Conservation (phyloP, 352 stramenopile genomes). For the Phytophthora cajani region DNA sequence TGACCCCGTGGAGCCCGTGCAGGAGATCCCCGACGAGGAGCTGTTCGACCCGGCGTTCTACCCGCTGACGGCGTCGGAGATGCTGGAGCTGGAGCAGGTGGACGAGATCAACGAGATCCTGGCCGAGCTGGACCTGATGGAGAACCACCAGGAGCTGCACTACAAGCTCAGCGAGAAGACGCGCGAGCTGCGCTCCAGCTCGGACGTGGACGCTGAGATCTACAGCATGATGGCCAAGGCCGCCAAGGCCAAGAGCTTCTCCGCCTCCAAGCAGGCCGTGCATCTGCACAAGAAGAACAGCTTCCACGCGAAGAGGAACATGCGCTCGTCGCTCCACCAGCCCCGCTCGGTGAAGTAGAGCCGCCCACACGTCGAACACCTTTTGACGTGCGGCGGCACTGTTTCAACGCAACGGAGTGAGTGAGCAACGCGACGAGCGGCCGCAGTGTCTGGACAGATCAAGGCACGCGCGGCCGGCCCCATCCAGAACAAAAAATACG, state of each 20-base stretch:
- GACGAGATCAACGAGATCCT: slow-evolving; percentile 84
- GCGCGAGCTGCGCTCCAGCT: slow-evolving; percentile 58
- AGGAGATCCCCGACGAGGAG: slow-evolving; percentile 79
- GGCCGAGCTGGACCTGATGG: slow-evolving; percentile 80
- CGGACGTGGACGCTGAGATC: slow-evolving; percentile 66
- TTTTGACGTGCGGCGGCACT: slow-evolving; percentile 38
- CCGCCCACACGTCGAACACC: slow-evolving; percentile 16
- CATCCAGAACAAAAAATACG: slow-evolving; percentile 24
- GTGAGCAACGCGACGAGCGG: slow-evolving; percentile 27
- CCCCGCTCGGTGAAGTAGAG: slow-evolving; percentile 74
- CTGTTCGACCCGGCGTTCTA: slow-evolving; percentile 76
- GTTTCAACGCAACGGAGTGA: slow-evolving; percentile 41
- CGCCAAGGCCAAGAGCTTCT: slow-evolving; percentile 49
- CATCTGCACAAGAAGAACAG: slow-evolving; percentile 45
- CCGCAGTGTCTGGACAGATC: slow-evolving; percentile 8
- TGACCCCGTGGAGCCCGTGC: slow-evolving; percentile 52
- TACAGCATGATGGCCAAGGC: slow-evolving; percentile 64
- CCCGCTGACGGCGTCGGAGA: slow-evolving; percentile 63
- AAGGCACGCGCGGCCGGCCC: slow-evolving; percentile 1
- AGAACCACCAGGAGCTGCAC: slow-evolving; percentile 78
- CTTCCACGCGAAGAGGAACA: slow-evolving; percentile 54
- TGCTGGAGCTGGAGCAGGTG: slow-evolving; percentile 76
- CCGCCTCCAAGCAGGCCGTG: slow-evolving; percentile 32
- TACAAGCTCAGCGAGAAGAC: slow-evolving; percentile 63
- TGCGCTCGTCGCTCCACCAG: slow-evolving; percentile 66